Percentiles rank a stretch among this genome's conserved stretches.
These are phyloP conservation scores for Suhomyces anneliseae DNA, from an alignment of 1,139 yeast species.

Conservation along the genomic window DNA sequence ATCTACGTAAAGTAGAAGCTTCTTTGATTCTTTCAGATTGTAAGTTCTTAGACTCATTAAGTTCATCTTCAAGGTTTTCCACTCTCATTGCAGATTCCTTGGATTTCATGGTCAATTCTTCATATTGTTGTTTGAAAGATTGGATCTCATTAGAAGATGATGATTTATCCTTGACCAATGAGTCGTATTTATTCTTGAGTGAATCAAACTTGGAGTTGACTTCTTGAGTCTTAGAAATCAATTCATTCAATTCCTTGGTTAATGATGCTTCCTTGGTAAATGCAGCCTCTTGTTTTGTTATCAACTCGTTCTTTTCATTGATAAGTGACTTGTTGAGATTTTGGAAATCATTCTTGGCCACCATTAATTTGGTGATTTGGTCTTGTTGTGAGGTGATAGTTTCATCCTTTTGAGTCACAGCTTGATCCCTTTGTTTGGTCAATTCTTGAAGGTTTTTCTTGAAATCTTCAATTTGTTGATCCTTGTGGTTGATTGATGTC, in stretches of 20 bases:
- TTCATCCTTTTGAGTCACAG: constrained; percentile 22
- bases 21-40: constrained; percentile 83
- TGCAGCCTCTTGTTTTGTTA: constrained; percentile 41
- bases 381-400: constrained; percentile 26
- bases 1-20: constrained; percentile 66
- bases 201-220: constrained; percentile 50
- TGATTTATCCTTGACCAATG: constrained; percentile 46
- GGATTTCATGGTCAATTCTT: constrained; percentile 68
- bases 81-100: constrained; percentile 61
- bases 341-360: constrained; percentile 45
- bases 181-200: constrained; percentile 52
- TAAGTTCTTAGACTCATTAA: constrained; percentile 67
- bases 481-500: constrained; percentile 45
- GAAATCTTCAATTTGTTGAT: constrained; percentile 47
- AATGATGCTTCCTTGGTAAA: constrained; percentile 35
- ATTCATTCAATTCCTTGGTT: constrained; percentile 27
- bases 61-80: constrained; percentile 77
- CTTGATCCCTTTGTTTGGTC: constrained; percentile 24
- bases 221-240: constrained; percentile 54
- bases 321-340: constrained; percentile 30
- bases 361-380: constrained; percentile 42
- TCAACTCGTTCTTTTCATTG: constrained; percentile 40
- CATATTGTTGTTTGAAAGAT: constrained; percentile 67
- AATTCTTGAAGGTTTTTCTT: constrained; percentile 39
- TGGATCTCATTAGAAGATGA: constrained; percentile 58